Conservation (phyloP, 352 stramenopile genomes). For the Achlya hypogyna region DNA sequence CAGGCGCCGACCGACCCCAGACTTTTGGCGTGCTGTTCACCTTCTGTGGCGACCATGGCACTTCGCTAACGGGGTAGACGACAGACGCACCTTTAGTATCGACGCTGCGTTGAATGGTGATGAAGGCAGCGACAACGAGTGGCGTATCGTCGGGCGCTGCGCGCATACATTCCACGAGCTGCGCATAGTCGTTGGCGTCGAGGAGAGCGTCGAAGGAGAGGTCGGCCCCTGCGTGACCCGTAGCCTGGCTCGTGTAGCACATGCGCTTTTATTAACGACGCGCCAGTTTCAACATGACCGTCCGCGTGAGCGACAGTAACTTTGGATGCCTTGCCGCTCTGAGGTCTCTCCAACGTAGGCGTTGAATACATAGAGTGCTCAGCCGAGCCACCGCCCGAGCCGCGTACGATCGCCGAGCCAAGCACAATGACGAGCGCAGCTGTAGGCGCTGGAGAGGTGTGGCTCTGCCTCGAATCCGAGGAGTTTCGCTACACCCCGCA, state of each 20-base stretch:
- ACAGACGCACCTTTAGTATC: neutral
- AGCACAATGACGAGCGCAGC: no score
- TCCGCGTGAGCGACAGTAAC: no score
- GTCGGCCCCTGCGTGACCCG: neutral
- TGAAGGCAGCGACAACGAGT: conserved; percentile 2
- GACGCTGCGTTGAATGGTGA: conserved; percentile 9
- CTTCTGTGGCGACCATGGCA: neutral
- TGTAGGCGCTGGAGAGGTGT: no score
- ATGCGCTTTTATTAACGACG: neutral
- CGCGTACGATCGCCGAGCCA: no score
- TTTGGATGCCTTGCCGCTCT: neutral
- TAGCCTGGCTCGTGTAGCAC: neutral
- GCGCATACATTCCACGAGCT: neutral
- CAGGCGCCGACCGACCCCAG: conserved; percentile 9
- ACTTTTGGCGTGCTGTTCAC: neutral
- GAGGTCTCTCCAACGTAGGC: neutral
- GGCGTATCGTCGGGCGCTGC: neutral
- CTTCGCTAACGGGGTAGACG: neutral
- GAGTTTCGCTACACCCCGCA: conserved; percentile 94
- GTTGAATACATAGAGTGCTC: neutral
- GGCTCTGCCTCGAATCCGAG: conserved; percentile 26
- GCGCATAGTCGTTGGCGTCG: neutral
- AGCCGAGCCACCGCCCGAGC: neutral
- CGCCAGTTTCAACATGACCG: no score
- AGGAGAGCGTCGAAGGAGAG: conserved; percentile 3